Evolutionary conservation across 1,284 basidiomycete genomes (phyloP).

Genomic region (Spongiforma sp.): DNA sequence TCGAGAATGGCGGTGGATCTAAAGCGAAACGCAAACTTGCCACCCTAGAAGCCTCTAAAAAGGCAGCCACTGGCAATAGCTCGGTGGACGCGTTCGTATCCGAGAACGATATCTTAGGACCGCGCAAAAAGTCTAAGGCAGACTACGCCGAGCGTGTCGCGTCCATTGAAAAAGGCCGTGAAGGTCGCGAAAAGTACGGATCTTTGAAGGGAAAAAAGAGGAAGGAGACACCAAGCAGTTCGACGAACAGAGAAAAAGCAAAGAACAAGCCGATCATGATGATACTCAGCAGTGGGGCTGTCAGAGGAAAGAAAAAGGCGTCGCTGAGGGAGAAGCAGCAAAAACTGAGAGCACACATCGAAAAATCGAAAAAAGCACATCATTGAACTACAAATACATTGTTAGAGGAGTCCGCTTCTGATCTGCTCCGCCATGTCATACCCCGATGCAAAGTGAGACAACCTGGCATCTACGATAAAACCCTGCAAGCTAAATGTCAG

Average conservation of each 20-base stretch:
- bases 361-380: slow-evolving; percentile 66
- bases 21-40: slow-evolving; percentile 90
- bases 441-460: slow-evolving; percentile 77
- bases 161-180: slow-evolving; percentile 90
- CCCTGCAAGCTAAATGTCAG: slow-evolving; percentile 47
- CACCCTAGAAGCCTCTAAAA: slow-evolving; percentile 73
- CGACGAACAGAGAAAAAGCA: slow-evolving; percentile 90
- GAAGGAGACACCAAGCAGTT: slow-evolving; percentile 78
- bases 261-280: slow-evolving; percentile 96
- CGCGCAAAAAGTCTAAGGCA: slow-evolving; percentile 92
- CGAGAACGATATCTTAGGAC: slow-evolving; percentile 93
- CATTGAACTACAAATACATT: no score
- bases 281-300: slow-evolving; percentile 77
- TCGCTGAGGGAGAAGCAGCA: slow-evolving; percentile 87
- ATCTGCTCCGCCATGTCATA: slow-evolving; percentile 57
- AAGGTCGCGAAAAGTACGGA: slow-evolving; percentile 96
- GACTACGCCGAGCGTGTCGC: slow-evolving; percentile 96
- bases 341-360: slow-evolving; percentile 75
- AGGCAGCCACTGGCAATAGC: slow-evolving; percentile 50
- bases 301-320: slow-evolving; percentile 87
- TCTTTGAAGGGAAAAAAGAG: slow-evolving; percentile 89
- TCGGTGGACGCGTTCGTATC: slow-evolving; percentile 75
- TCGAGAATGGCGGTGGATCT: slow-evolving; percentile 74
- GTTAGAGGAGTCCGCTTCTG: slow-evolving; percentile 21
- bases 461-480: slow-evolving; percentile 78